Percentiles rank a stretch among this genome's conserved stretches.
Conservation (phyloP, 257 asterid species). For the Solanum lignicaule region DNA sequence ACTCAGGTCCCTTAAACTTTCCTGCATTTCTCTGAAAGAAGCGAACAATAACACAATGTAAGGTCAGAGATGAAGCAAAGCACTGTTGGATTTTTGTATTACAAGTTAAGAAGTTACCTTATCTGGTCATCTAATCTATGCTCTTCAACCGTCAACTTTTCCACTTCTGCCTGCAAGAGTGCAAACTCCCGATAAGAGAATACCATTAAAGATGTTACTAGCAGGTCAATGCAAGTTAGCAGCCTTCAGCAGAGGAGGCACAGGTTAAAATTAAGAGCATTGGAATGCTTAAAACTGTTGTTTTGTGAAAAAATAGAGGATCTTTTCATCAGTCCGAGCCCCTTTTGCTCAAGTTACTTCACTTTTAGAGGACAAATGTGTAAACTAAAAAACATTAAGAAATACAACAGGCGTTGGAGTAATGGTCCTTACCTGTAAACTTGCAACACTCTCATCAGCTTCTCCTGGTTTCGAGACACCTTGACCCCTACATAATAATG, state of each 20-base stretch:
- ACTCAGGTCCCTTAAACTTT: conserved; percentile 41
- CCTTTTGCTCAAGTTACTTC: neutral
- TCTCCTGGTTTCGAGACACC: conserved; percentile 79
- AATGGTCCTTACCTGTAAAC: conserved; percentile 52
- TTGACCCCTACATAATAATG: conserved; percentile 51
- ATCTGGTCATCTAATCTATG: conserved; percentile 39
- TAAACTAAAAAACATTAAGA: neutral
- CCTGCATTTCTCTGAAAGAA: conserved; percentile 60
- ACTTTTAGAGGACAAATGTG: neutral
- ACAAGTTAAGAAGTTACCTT: conserved; percentile 24
- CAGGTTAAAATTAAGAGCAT: neutral
- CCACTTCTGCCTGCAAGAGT: conserved; percentile 52
- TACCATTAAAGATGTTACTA: neutral
- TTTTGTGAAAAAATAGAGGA: neutral
- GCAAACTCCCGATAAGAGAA: conserved; percentile 9
- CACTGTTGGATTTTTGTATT: neutral
- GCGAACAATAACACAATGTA: conserved; percentile 9
- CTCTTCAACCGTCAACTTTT: conserved; percentile 42
- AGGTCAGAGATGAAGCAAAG: neutral
- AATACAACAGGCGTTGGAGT: neutral
- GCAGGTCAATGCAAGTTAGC: neutral
- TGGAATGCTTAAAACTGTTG: neutral
- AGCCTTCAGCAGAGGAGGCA: neutral
- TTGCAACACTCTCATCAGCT: conserved; percentile 49
- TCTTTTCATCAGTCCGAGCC: neutral